phyloP scores from a whole-genome alignment of 2,329 filamentous ascomycete genomes.

The Venturia carpophila region DNA sequence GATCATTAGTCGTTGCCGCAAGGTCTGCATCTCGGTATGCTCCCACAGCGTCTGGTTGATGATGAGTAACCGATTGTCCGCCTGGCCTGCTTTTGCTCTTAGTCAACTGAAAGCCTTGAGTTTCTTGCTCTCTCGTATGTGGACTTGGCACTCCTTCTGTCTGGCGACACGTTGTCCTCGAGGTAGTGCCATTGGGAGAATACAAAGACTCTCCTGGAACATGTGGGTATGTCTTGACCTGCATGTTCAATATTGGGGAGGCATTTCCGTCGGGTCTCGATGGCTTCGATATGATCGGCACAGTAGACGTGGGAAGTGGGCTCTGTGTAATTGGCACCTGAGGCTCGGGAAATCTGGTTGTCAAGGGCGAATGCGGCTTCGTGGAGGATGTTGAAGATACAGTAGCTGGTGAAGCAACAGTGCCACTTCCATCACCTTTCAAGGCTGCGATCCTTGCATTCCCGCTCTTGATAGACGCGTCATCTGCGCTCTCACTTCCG shows the following conservation, averaged over 20 bases:
- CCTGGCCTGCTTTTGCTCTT: not conserved
- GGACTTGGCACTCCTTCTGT: not conserved
- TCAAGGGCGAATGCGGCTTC: conserved; percentile 33
- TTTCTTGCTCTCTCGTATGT: not conserved
- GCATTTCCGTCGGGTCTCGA: conserved; percentile 26
- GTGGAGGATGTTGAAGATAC: conserved; percentile 30
- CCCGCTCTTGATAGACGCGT: conserved; percentile 24
- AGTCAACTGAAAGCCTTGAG: not conserved
- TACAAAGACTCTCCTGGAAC: not conserved
- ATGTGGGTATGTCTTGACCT: not conserved
- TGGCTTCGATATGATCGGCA: conserved; percentile 26
- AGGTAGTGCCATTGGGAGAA: not conserved
- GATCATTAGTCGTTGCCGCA: not conserved
- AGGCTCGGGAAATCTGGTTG: conserved; percentile 28
- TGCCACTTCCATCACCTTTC: conserved; percentile 5
- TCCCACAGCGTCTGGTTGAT: conserved; percentile 7
- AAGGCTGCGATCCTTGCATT: conserved; percentile 12
- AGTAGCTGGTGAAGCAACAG: conserved; percentile 31
- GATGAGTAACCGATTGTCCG: not conserved
- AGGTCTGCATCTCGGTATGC: conserved; percentile 9
- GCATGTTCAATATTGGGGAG: not conserved
- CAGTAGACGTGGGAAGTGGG: conserved; percentile 27
- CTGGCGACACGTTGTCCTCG: not conserved
- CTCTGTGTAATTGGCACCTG: conserved; percentile 27
- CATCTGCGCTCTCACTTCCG: conserved; percentile 27